Percentiles rank a stretch among this genome's conserved stretches.
Evolutionary conservation across 345 rosid species (phyloP).

Genomic region (Aurinia saxatilis): DNA sequence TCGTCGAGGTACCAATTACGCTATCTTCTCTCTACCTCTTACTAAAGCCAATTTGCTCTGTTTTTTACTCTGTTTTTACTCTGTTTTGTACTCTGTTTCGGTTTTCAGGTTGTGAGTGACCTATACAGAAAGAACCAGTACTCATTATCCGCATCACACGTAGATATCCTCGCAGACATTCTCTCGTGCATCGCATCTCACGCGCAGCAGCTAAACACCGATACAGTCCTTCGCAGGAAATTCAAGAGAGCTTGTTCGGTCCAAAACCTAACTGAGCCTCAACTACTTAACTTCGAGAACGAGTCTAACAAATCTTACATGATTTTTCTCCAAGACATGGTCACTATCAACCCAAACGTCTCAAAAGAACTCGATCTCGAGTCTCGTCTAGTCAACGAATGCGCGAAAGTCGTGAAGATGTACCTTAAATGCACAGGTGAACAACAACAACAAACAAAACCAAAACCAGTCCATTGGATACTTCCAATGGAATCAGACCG

Average conservation of each 20-base stretch:
- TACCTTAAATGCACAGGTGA: constrained; percentile 54
- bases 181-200: constrained; percentile 61
- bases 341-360: constrained; percentile 31
- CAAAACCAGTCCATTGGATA: constrained; percentile 41
- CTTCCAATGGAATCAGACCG: constrained; percentile 63
- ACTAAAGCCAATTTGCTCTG: neutral
- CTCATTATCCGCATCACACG: constrained; percentile 44
- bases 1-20: constrained; percentile 63
- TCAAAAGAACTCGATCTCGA: constrained; percentile 55
- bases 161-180: constrained; percentile 43
- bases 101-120: constrained; percentile 56
- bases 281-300: constrained; percentile 74
- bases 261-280: constrained; percentile 75
- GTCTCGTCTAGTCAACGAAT: constrained; percentile 46
- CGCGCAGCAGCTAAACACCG: constrained; percentile 55
- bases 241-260: constrained; percentile 62
- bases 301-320: constrained; percentile 69
- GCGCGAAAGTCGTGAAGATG: constrained; percentile 49
- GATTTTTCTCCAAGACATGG: constrained; percentile 50
- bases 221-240: constrained; percentile 45
- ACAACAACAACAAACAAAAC: neutral
- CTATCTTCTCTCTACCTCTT: constrained; percentile 8
- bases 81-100: constrained; percentile 11
- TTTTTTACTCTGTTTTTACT: constrained; percentile 1
- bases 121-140: constrained; percentile 40